phyloP scores from a whole-genome alignment of 495 filamentous ascomycete species.

The Halenospora varia region DNA sequence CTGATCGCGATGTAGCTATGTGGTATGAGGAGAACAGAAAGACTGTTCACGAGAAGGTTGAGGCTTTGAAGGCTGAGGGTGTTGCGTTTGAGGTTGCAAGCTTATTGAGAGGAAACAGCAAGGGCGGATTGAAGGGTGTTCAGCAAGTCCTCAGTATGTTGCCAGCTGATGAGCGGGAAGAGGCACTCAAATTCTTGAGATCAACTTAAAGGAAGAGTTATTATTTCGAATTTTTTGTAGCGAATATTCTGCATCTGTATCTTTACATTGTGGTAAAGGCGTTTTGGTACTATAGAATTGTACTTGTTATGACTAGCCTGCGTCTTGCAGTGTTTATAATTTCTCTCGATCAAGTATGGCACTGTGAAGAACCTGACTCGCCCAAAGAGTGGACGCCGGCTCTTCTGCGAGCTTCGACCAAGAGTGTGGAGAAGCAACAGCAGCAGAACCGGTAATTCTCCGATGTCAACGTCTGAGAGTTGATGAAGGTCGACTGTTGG shows the following conservation, averaged over 20 bases:
- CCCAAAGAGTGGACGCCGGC: too few relatives aligned
- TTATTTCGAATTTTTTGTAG: not conserved
- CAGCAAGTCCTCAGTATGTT: slow-evolving; percentile 80
- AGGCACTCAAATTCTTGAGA: slow-evolving; percentile 68
- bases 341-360: too few relatives aligned
- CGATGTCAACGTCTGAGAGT: not conserved
- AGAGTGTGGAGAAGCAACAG: not conserved
- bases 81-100: slow-evolving; percentile 75
- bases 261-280: slow-evolving; percentile 1
- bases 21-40: slow-evolving; percentile 98
- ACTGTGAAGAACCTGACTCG: too few relatives aligned
- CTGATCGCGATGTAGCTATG: slow-evolving; percentile 78
- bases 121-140: slow-evolving; percentile 81
- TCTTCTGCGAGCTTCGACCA: not conserved
- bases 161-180: slow-evolving; percentile 82
- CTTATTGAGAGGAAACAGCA: slow-evolving; percentile 65
- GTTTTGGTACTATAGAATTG: not conserved
- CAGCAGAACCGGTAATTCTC: not conserved
- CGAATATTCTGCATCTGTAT: slow-evolving; percentile 5
- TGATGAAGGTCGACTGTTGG: not conserved
- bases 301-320: not conserved
- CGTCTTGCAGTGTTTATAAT: not conserved
- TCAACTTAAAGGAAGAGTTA: slow-evolving; percentile 2
- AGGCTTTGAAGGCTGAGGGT: slow-evolving; percentile 70
- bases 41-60: slow-evolving; percentile 71